phyloP scores from a whole-genome alignment of 805 yeast species.

The Sugiyamaella qingdaonensis region DNA sequence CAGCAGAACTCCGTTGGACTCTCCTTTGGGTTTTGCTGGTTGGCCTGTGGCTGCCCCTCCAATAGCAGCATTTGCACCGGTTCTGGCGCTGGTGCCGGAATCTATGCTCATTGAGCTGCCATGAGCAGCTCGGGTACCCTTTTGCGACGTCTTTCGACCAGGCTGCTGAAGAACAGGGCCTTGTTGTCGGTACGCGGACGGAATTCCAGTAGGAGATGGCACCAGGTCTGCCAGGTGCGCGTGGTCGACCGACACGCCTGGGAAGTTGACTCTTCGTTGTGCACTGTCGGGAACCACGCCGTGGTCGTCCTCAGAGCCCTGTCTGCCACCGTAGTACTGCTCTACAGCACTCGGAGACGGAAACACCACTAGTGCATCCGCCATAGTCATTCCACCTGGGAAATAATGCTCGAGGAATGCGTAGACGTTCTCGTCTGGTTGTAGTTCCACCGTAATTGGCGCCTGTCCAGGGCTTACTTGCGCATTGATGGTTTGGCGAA shows the following conservation, averaged over 20 bases:
- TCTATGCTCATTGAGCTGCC: not conserved
- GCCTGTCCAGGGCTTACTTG: conserved; percentile 5
- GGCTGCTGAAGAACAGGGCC: not conserved
- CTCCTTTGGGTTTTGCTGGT: conserved; percentile 7
- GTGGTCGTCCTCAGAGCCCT: not conserved
- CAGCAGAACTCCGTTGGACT: conserved; percentile 27
- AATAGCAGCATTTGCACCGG: not conserved
- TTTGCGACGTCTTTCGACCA: not conserved
- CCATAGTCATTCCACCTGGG: conserved; percentile 23
- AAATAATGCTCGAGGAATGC: conserved; percentile 18
- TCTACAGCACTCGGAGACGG: not conserved
- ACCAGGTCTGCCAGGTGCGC: not conserved
- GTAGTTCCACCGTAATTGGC: conserved; percentile 11
- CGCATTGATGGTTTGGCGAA: not conserved
- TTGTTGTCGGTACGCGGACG: not conserved
- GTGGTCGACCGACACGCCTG: not conserved
- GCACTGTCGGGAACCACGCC: not conserved
- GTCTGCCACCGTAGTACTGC: not conserved
- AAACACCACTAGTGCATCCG: conserved; percentile 21
- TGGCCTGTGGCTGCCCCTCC: not conserved
- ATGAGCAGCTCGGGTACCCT: not conserved
- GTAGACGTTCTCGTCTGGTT: conserved; percentile 23
- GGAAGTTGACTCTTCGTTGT: not conserved
- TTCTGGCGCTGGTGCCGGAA: not conserved
- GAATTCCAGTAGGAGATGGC: not conserved